phyloP scores from a whole-genome alignment of 2,329 filamentous ascomycete species.

The Xylaria sp. region DNA sequence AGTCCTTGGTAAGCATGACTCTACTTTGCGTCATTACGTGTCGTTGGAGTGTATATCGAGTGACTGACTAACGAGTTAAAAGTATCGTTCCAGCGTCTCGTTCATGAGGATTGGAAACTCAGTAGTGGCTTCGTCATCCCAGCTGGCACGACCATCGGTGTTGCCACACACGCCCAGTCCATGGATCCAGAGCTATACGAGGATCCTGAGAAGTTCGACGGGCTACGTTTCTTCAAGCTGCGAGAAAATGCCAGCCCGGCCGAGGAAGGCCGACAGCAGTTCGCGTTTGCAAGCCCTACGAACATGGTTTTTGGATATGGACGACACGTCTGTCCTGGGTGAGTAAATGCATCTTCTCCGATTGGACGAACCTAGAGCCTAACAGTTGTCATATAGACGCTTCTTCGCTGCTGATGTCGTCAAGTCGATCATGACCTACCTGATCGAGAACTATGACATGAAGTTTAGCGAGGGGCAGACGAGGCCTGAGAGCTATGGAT shows the following conservation, averaged over 20 bases:
- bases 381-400: slow-evolving; percentile 1
- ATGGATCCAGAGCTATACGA: slow-evolving; percentile 29
- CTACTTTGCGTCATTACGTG: neutral
- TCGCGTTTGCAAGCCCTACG: slow-evolving; percentile 8
- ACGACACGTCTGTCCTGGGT: slow-evolving; percentile 21
- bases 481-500: neutral
- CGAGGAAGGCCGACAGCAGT: slow-evolving; percentile 3
- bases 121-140: slow-evolving; percentile 16
- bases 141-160: slow-evolving; percentile 6
- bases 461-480: neutral
- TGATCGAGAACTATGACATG: slow-evolving; percentile 17
- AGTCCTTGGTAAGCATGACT: neutral
- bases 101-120: neutral
- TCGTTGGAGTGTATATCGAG: neutral
- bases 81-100: neutral
- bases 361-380: neutral
- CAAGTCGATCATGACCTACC: slow-evolving; percentile 22
- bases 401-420: slow-evolving; percentile 18
- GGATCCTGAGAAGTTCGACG: slow-evolving; percentile 21
- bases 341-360: neutral
- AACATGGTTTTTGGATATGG: slow-evolving; percentile 25
- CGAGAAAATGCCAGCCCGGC: neutral
- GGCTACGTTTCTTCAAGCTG: slow-evolving; percentile 13
- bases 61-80: neutral
- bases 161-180: slow-evolving; percentile 10